Conservation (phyloP, 352 stramenopile genomes). For the Pythium sukuiense region DNA sequence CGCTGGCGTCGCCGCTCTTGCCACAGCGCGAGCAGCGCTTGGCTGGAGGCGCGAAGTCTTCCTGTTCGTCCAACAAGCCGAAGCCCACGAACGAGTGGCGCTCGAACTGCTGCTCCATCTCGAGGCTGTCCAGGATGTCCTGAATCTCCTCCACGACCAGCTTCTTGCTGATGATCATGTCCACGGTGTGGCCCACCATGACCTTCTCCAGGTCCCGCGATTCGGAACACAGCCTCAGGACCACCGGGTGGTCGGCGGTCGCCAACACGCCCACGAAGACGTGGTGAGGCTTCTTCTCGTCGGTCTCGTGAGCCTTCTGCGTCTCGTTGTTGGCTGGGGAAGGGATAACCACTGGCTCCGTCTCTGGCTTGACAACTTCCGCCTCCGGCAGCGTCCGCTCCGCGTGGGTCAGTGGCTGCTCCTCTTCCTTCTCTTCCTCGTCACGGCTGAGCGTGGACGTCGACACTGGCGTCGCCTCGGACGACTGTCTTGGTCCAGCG, state of each 20-base stretch:
- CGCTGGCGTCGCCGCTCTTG: constrained; percentile 50
- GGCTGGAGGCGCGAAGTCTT: constrained; percentile 24
- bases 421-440: constrained; percentile 5
- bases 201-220: constrained; percentile 49
- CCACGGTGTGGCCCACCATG: constrained; percentile 52
- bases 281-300: neutral
- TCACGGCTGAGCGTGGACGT: neutral
- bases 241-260: constrained; percentile 47
- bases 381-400: neutral
- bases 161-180: constrained; percentile 67
- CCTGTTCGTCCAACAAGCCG: constrained; percentile 27
- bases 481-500: neutral
- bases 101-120: constrained; percentile 82
- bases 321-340: neutral
- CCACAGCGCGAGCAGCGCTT: constrained; percentile 56
- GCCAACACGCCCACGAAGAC: constrained; percentile 10
- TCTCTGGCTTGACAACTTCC: neutral
- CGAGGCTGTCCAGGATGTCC: constrained; percentile 70
- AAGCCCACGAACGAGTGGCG: constrained; percentile 64
- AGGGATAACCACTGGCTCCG: neutral
- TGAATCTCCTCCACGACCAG: constrained; percentile 79
- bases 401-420: neutral
- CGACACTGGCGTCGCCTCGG: neutral
- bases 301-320: neutral
- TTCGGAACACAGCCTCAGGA: constrained; percentile 49